phyloP scores from a whole-genome alignment of 495 filamentous ascomycete species.

The Neurospora sublineolata region DNA sequence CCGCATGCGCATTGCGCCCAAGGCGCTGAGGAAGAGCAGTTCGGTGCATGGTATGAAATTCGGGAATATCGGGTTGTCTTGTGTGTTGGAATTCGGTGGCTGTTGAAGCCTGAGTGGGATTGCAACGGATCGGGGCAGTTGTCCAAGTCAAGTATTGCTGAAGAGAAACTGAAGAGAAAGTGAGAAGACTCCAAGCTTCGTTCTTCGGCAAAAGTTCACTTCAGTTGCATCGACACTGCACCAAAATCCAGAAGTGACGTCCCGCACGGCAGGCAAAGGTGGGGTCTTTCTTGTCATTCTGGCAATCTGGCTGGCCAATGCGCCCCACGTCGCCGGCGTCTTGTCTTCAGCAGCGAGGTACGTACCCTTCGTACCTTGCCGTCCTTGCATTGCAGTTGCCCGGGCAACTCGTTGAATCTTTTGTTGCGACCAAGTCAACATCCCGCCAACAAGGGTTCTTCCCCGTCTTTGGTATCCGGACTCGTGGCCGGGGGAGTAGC shows the following conservation, averaged over 20 bases:
- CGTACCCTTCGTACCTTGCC: not conserved
- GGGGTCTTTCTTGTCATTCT: not conserved
- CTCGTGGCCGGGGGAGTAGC: not conserved
- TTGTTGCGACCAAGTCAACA: not conserved
- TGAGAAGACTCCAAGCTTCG: not conserved
- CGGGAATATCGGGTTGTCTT: not conserved
- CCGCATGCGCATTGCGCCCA: not conserved
- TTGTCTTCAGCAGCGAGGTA: not conserved
- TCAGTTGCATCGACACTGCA: not conserved
- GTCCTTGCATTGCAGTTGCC: not conserved
- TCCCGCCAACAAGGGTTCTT: not conserved
- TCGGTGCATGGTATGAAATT: not conserved
- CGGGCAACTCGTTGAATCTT: not conserved
- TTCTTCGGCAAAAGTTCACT: not conserved
- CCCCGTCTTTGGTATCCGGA: not conserved
- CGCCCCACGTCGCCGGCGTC: not conserved
- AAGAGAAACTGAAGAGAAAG: not conserved
- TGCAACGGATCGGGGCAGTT: not conserved
- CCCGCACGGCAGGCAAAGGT: not conserved
- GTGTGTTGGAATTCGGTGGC: not conserved
- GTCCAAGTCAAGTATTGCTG: not conserved
- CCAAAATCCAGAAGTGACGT: not conserved
- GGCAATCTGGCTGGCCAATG: not conserved
- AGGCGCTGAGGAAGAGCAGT: not conserved
- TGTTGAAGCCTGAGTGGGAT: not conserved